Percentiles rank a stretch among this genome's conserved stretches.
Evolutionary conservation across 345 rosid genomes (phyloP).

Genomic region (Tarenaya hassleriana): DNA sequence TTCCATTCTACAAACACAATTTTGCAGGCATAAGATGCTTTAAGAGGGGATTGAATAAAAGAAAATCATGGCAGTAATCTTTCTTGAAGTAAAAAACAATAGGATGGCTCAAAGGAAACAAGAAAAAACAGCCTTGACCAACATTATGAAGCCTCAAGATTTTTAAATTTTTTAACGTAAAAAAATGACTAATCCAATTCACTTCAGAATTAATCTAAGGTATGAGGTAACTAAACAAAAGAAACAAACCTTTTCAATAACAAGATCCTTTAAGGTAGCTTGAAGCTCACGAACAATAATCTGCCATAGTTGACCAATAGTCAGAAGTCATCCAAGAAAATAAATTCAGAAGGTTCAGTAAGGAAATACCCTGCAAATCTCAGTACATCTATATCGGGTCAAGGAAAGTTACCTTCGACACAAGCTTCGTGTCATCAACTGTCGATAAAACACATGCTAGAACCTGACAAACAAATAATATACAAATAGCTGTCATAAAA

Average conservation of each 20-base stretch:
- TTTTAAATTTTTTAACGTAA: background rate
- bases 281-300: constrained; percentile 69
- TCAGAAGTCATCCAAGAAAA: constrained; percentile 21
- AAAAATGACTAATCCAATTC: background rate
- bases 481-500: constrained; percentile 6
- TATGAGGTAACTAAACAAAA: constrained; percentile 3
- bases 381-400: constrained; percentile 3
- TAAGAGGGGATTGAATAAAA: constrained; percentile 4
- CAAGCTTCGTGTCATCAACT: constrained; percentile 91
- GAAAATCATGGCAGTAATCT: background rate
- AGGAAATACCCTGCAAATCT: background rate
- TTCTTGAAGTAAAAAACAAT: background rate
- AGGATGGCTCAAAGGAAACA: constrained; percentile 9
- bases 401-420: constrained; percentile 54
- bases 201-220: background rate
- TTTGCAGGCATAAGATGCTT: constrained; percentile 6
- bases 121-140: background rate
- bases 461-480: constrained; percentile 42
- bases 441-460: constrained; percentile 61
- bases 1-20: constrained; percentile 54
- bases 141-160: background rate
- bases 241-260: constrained; percentile 64
- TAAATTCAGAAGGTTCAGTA: background rate
- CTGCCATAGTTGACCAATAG: constrained; percentile 38
- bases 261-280: constrained; percentile 50